phyloP scores from a whole-genome alignment of 768 basidiomycete genomes.

The Tylopilus intermedius region DNA sequence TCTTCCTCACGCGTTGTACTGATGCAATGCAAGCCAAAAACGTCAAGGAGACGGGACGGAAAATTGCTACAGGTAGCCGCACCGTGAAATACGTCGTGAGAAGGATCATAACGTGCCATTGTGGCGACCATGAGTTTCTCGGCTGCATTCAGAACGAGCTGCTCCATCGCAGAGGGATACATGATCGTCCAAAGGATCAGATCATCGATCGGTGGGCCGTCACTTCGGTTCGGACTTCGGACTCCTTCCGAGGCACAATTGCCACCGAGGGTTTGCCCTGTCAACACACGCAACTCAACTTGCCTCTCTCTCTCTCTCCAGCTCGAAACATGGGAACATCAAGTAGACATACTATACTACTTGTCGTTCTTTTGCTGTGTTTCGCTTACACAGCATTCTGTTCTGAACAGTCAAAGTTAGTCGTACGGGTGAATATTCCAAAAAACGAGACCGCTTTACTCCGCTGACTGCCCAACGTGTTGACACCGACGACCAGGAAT shows the following conservation, averaged over 20 bases:
- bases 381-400: conserved; percentile 20
- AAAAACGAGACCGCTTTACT: not conserved
- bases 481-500: conserved; percentile 30
- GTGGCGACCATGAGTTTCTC: conserved; percentile 66
- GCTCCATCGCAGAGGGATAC: conserved; percentile 52
- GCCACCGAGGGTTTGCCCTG: not conserved
- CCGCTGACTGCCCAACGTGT: conserved; percentile 11
- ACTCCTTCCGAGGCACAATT: conserved; percentile 9
- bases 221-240: conserved; percentile 22
- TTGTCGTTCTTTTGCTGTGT: conserved; percentile 43
- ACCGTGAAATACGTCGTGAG: conserved; percentile 80
- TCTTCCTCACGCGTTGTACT: conserved; percentile 82
- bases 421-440: conserved; percentile 28
- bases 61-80: conserved; percentile 19
- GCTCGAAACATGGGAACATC: conserved; percentile 18
- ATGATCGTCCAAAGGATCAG: not conserved
- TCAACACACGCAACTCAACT: not conserved
- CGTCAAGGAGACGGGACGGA: conserved; percentile 4
- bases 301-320: not conserved
- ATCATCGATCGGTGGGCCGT: not conserved
- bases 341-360: conserved; percentile 22
- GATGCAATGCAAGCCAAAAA: not conserved
- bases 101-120: conserved; percentile 76
- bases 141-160: conserved; percentile 48
- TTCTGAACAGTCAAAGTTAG: conserved; percentile 21